phyloP scores from a whole-genome alignment of 2,329 filamentous ascomycete genomes.

The Alternaria sp. region DNA sequence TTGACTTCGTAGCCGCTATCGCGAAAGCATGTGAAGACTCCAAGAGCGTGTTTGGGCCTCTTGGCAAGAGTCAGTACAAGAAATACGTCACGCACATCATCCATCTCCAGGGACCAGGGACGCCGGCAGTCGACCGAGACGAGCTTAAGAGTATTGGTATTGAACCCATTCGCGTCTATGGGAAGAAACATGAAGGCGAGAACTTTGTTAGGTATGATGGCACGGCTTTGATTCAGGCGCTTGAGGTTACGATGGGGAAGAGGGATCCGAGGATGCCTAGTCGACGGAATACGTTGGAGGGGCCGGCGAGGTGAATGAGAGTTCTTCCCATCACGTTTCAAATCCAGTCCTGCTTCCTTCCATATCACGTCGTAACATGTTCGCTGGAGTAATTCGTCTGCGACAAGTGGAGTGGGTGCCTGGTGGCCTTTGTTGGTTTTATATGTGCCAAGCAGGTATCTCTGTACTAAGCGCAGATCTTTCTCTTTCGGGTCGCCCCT shows the following conservation, averaged over 20 bases:
- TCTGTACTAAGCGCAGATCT: not conserved
- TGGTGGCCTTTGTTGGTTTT: not conserved
- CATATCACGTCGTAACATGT: too few relatives aligned
- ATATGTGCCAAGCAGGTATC: not conserved
- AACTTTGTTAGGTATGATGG: slow-evolving; percentile 74
- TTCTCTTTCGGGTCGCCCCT: not conserved
- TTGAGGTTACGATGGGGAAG: slow-evolving; percentile 78
- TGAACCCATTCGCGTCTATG: slow-evolving; percentile 78
- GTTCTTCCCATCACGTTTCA: not conserved
- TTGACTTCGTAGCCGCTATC: slow-evolving; percentile 84
- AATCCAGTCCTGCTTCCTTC: too few relatives aligned
- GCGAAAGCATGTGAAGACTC: slow-evolving; percentile 70
- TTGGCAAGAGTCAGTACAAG: slow-evolving; percentile 57
- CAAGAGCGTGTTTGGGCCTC: slow-evolving; percentile 12
- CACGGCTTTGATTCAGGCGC: slow-evolving; percentile 72
- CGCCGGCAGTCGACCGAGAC: slow-evolving; percentile 73
- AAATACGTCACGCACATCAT: slow-evolving; percentile 84
- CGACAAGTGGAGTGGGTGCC: not conserved
- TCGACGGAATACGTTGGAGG: slow-evolving; percentile 62
- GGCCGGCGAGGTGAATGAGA: not conserved
- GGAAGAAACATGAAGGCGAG: slow-evolving; percentile 65
- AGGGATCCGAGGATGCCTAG: slow-evolving; percentile 62
- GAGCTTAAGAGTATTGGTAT: slow-evolving; percentile 73
- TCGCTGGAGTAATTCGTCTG: fast-evolving
- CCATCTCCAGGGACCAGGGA: slow-evolving; percentile 74